Evolutionary conservation across 2,329 filamentous ascomycete species (phyloP), one percentile per base, ranked within the genome.

Genomic region (Aspergillus caelatus): DNA sequence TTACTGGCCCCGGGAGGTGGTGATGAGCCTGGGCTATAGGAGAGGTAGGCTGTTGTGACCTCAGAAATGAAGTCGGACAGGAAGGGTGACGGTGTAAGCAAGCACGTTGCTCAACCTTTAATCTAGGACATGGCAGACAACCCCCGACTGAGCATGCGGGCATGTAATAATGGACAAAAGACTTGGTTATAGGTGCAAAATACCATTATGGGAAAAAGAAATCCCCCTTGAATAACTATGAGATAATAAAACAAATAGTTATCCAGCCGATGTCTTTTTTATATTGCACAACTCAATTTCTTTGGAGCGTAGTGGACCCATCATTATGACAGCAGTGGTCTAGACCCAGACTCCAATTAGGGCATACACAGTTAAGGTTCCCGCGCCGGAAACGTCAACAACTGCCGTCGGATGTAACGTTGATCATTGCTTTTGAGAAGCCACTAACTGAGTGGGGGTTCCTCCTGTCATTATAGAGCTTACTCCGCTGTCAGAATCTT

Each of bases 121-220:
- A 26, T 5, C 32, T 4, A 34, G 32, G 32, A 34, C 11, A 34
- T 4, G 32, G 11, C 4, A 34, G 32, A 11, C 10, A 32, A 1
- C 10, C 32, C 32, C 10, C 1, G 32, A 34, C 10, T 34, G 32
- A 12, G 32, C 32, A 34, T 11, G 32, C 10, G 32, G 11, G 10
- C 32, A 12, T 4, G 32, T 26, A 26, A 26, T 26, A 26, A 34
- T 34, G 4, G 11, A 11, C 32, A 14, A 6, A 41, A 8, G 36
- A 19, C 36, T 41, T 41, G 36, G 9, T 7, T 41, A 14, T 2
- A 19, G 36, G 36, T 16, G 9, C 7, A 3, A 8, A 19, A 16
- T 1, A 1, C 16, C 16, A 7, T 41, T 19, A 8, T 41, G 14
- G 6, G 6, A 3, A 8, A 1, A 1, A 11, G 4, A 11, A 0